phyloP scores from a whole-genome alignment of 805 yeast genomes.

The Zygotorulaspora sp. region DNA sequence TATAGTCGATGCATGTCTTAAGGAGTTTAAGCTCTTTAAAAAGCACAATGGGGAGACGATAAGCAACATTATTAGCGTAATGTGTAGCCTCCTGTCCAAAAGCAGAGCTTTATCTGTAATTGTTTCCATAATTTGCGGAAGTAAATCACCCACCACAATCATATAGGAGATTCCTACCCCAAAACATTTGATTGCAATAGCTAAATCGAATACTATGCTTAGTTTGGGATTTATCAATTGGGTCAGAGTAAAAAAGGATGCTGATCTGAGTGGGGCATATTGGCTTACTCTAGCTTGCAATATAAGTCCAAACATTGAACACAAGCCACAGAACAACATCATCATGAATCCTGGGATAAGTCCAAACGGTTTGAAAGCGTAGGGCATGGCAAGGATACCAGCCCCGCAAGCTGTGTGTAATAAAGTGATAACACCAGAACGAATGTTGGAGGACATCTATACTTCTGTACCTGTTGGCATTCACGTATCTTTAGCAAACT shows the following conservation, averaged over 20 bases:
- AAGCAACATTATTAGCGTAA: slow-evolving; percentile 48
- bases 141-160: slow-evolving; percentile 65
- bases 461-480: neutral
- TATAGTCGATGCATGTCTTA: slow-evolving; percentile 78
- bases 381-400: slow-evolving; percentile 72
- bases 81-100: slow-evolving; percentile 53
- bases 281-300: slow-evolving; percentile 55
- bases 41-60: slow-evolving; percentile 55
- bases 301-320: slow-evolving; percentile 46
- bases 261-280: slow-evolving; percentile 49
- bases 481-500: neutral
- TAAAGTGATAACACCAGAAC: slow-evolving; percentile 33
- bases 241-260: slow-evolving; percentile 60
- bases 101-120: slow-evolving; percentile 35
- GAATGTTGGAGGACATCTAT: slow-evolving; percentile 25
- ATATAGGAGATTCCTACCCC: slow-evolving; percentile 66
- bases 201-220: slow-evolving; percentile 58
- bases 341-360: slow-evolving; percentile 25
- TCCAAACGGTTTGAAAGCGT: slow-evolving; percentile 47
- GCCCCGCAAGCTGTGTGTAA: slow-evolving; percentile 45
- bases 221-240: slow-evolving; percentile 57
- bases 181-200: slow-evolving; percentile 66
- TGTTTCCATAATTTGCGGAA: slow-evolving; percentile 49
- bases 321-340: slow-evolving; percentile 28
- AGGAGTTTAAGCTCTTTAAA: slow-evolving; percentile 69